phyloP scores from a whole-genome alignment of 2,329 filamentous ascomycete species.

The Alternaria viburni region DNA sequence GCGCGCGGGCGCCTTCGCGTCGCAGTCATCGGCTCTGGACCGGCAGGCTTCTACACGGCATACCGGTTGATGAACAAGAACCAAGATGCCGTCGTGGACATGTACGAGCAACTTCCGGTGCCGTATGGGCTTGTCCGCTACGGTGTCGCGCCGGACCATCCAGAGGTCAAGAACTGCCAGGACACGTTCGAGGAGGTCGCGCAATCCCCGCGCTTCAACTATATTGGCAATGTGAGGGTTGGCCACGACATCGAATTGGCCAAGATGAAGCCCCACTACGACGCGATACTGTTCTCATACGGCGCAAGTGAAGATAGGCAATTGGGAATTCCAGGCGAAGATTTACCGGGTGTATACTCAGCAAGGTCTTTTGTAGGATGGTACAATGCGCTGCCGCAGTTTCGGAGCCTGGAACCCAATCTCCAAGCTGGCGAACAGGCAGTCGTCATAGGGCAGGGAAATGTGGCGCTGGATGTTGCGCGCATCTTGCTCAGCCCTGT shows the following conservation, averaged over 20 bases:
- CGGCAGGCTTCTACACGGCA: constrained; percentile 94
- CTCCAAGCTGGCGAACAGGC: constrained; percentile 79
- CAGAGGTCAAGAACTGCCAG: constrained; percentile 98
- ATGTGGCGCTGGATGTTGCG: constrained; percentile 93
- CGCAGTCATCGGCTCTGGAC: constrained; percentile 90
- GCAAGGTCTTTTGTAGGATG: constrained; percentile 94
- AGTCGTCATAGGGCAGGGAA: constrained; percentile 90
- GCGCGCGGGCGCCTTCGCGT: constrained; percentile 68
- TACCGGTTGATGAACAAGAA: constrained; percentile 82
- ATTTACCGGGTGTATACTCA: constrained; percentile 78
- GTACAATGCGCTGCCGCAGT: constrained; percentile 95
- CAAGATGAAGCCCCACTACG: constrained; percentile 79
- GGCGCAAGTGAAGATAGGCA: constrained; percentile 84
- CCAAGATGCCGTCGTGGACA: constrained; percentile 77
- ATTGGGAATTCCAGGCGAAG: constrained; percentile 81
- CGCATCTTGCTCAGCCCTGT: constrained; percentile 82
- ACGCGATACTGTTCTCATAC: constrained; percentile 91
- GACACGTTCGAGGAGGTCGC: constrained; percentile 93
- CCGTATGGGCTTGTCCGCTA: constrained; percentile 92
- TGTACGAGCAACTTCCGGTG: constrained; percentile 94
- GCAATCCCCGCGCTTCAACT: constrained; percentile 80
- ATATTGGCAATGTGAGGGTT: constrained; percentile 86
- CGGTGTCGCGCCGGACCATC: constrained; percentile 97
- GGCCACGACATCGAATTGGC: constrained; percentile 72
- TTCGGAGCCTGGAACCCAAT: constrained; percentile 73